Percentiles rank a stretch among this genome's conserved stretches.
phyloP scores from a whole-genome alignment of 129 eudicot species.

The Ambrosia trifida region DNA sequence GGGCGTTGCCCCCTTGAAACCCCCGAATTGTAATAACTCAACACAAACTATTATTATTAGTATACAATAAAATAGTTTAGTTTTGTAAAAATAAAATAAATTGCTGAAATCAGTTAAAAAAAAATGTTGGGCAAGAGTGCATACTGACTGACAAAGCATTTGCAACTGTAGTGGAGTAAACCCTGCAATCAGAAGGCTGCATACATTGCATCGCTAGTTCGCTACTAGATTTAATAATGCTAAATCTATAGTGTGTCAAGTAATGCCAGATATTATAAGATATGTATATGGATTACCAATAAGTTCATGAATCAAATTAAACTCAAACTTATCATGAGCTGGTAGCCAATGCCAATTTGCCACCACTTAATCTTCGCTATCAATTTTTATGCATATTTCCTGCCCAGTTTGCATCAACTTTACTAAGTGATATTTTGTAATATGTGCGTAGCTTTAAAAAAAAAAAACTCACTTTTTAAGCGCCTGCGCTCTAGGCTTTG shows the following conservation, averaged over 20 bases:
- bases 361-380: constrained; percentile 32
- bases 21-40: no score
- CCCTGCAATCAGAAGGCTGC: constrained; percentile 26
- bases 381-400: constrained; percentile 30
- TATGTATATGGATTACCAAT: constrained; percentile 17
- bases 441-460: no score
- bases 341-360: constrained; percentile 21
- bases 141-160: constrained; percentile 28
- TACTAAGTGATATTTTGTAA: constrained; percentile 14
- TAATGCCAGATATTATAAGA: constrained; percentile 23
- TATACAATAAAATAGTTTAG: not conserved
- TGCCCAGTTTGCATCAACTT: constrained; percentile 24
- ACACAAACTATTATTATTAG: no score
- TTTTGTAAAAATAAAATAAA: not conserved
- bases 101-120: not conserved
- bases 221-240: constrained; percentile 30
- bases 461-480: no score
- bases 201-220: constrained; percentile 5
- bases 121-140: constrained; percentile 9
- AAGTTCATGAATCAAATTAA: constrained; percentile 22
- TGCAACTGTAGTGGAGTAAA: constrained; percentile 31
- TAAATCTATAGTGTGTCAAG: constrained; percentile 13
- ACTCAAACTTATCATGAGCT: constrained; percentile 30
- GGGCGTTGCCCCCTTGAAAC: no score
- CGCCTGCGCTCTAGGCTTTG: no score